Evolutionary conservation across 140 eudicot species (phyloP).

Genomic region (Eryngium alpinum): DNA sequence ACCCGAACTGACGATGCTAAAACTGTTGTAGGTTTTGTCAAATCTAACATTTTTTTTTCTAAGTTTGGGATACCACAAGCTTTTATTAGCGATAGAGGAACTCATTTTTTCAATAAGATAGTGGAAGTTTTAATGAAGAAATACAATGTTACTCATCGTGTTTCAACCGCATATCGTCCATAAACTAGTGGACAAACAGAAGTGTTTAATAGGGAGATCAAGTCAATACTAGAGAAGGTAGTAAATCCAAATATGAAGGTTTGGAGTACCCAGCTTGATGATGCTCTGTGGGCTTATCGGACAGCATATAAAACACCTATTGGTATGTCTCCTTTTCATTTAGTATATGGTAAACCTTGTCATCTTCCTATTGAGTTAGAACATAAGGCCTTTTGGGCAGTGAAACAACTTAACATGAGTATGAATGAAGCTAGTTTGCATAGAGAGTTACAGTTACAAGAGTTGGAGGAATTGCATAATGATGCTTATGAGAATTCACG

Average conservation of each 20-base stretch:
- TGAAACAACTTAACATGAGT: constrained; percentile 3
- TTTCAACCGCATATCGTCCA: too few species aligned
- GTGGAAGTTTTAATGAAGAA: too few species aligned
- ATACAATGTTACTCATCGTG: too few species aligned
- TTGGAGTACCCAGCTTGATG: constrained; percentile 9
- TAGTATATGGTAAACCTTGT: too few species aligned
- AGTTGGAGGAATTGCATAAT: background rate
- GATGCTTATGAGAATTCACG: background rate
- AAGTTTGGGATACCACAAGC: constrained; percentile 6
- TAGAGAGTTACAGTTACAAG: background rate
- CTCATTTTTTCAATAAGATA: constrained; percentile 3
- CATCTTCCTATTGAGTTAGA: too few species aligned
- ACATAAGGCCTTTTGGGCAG: too few species aligned
- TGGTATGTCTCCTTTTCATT: too few species aligned
- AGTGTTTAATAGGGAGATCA: too few species aligned
- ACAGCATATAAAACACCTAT: too few species aligned
- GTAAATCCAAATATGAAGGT: constrained; percentile 8
- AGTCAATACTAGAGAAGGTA: constrained; percentile 8
- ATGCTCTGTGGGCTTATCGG: constrained; percentile 12
- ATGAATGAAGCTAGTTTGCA: constrained; percentile 4
- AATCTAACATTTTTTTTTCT: background rate
- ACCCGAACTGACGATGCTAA: too few species aligned
- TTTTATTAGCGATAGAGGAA: constrained; percentile 5
- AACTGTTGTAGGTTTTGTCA: too few species aligned
- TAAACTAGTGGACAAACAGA: too few species aligned